Base-by-base conservation (phyloP, 176 grass and related monocot species). In the Phoenix roebelenii region DNA sequence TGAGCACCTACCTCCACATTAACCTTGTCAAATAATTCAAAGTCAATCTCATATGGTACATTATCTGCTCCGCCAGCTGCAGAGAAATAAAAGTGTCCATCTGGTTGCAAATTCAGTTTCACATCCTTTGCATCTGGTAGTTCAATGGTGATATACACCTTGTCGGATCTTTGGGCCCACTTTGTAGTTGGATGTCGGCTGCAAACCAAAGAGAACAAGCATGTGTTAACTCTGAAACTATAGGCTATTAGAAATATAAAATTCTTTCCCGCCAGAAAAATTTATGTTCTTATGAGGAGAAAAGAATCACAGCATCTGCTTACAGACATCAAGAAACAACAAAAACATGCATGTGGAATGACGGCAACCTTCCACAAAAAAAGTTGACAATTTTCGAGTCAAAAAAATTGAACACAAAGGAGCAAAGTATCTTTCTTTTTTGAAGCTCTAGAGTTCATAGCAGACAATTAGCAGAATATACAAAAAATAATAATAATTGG, bases 61-160 rank as follows among this genome's bases (percentile, higher is more conserved):
- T 66, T 65, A 1, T 65, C 62, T 51, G 62, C 20, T 25, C 62
- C 62, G 5, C 44, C 7, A 26, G 62, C 7, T 50, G 68, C 68
- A 26, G 39, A 71, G 56, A 71, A 71, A 22, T 50, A 50, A 24
- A 71, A 71, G n/a, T 24, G 55, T n/a, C 68, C 68, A 15, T 60
- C 68, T 18, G 68, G 68, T n/a, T 59, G 4, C 19, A 71, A 57
- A 4, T 22, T 60, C 15, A 71, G 39, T 9, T 51, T 71, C 32
- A 59, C 68, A 71, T 71, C 68, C 68, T 71, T 71, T 19, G 68
- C 68, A 51, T 71, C 68, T 25, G 56, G 68, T 14, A 71, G 56
- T 3, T 71, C 68, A 15, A 71, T 71, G 12, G 56, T 71, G 3
- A 71, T 48, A 48, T 71, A 71, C 15, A 71, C n/a, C 44, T 58